Conservation (phyloP, 768 basidiomycete genomes). For the Lentinula lateritia region DNA sequence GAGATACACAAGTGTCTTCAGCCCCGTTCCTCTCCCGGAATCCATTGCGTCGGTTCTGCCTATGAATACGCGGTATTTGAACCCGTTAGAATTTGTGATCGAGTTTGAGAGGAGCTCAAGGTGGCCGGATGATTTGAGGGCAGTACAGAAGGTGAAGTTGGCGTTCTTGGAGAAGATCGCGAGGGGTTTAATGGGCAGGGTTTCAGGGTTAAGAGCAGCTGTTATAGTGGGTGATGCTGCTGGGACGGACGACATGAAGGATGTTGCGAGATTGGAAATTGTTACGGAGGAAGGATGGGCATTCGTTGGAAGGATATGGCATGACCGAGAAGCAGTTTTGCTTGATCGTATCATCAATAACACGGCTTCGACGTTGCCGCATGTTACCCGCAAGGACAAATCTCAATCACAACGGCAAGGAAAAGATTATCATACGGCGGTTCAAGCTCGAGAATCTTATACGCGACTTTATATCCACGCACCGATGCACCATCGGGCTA, state of each 20-base stretch:
- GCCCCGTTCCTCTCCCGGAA: constrained; percentile 65
- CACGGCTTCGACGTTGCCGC: constrained; percentile 31
- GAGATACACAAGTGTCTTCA: constrained; percentile 80
- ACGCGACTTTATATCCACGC: constrained; percentile 69
- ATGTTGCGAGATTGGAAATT: constrained; percentile 71
- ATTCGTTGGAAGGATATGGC: constrained; percentile 79
- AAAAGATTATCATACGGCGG: constrained; percentile 49
- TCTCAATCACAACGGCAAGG: constrained; percentile 29
- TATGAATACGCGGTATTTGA: constrained; percentile 56
- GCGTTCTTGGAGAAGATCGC: constrained; percentile 87
- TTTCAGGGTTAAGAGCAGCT: constrained; percentile 44
- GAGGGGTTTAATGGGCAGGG: constrained; percentile 47
- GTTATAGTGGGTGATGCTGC: constrained; percentile 53
- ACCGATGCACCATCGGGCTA: constrained; percentile 81
- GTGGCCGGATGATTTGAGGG: constrained; percentile 93
- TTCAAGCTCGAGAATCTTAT: constrained; percentile 55
- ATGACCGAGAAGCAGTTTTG: constrained; percentile 78
- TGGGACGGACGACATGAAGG: constrained; percentile 49
- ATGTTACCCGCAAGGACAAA: constrained; percentile 20
- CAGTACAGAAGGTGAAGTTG: constrained; percentile 91
- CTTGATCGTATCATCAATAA: constrained; percentile 64
- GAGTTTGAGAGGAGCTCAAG: constrained; percentile 89
- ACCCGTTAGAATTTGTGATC: constrained; percentile 68
- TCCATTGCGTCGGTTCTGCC: constrained; percentile 49
- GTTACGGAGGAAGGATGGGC: constrained; percentile 81